A percentile compares a stretch with the other conserved stretches of the same genome.
These are phyloP conservation scores for Arachis stenosperma DNA, from an alignment of 306 rosid species.

Conservation along the genomic window DNA sequence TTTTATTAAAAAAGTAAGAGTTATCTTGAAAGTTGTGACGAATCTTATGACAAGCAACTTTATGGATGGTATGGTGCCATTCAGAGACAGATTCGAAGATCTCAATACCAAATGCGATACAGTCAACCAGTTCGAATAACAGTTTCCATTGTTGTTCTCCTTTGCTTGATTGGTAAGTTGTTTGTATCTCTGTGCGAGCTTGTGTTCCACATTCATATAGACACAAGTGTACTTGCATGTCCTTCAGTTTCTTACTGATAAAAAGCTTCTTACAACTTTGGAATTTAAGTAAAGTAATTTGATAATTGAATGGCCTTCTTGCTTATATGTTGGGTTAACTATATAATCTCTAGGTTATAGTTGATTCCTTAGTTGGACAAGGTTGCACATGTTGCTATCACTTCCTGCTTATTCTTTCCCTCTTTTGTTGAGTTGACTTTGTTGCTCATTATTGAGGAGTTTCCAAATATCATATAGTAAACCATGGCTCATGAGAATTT, in stretches of 20 bases:
- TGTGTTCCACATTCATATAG: background rate
- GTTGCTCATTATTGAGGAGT: background rate
- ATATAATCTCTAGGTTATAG: constrained; percentile 2
- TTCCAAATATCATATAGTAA: constrained; percentile 9
- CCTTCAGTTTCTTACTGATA: constrained; percentile 1
- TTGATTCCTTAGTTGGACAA: constrained; percentile 1
- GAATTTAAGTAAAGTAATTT: constrained; percentile 31
- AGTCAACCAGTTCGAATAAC: constrained; percentile 64
- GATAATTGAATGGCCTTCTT: background rate
- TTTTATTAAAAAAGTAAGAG: constrained; percentile 71
- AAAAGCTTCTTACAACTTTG: constrained; percentile 12
- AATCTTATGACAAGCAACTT: constrained; percentile 71
- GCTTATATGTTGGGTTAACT: constrained; percentile 18
- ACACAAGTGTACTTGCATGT: constrained; percentile 1
- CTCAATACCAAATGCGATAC: constrained; percentile 84
- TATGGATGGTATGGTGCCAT: constrained; percentile 93
- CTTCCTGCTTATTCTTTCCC: background rate
- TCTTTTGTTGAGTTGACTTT: background rate
- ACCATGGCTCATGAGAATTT: background rate
- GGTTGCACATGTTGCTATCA: background rate
- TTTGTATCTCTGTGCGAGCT: background rate
- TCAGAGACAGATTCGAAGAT: constrained; percentile 84
- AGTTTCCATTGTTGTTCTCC: constrained; percentile 61
- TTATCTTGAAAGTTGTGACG: constrained; percentile 62
- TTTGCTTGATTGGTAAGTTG: constrained; percentile 78